These are phyloP conservation scores for Neodidymelliopsis sp. DNA, from an alignment of 2,329 filamentous ascomycete genomes.

Conservation along the genomic window DNA sequence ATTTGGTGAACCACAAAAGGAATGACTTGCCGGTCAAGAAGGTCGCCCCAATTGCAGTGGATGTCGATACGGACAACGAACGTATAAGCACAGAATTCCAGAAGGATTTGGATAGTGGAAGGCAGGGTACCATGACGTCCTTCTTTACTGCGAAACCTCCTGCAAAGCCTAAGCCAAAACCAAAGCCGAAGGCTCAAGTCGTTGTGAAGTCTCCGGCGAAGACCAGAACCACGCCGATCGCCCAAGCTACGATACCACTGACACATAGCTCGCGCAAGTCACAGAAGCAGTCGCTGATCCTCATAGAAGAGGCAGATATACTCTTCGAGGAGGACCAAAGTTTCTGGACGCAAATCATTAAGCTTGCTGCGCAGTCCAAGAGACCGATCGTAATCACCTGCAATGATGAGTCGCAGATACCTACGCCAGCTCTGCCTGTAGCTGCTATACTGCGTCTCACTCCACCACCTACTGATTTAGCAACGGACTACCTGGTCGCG, in stretches of 20 bases:
- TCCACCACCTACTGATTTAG: slow-evolving; percentile 70
- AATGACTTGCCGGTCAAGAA: slow-evolving; percentile 35
- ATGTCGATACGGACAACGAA: slow-evolving; percentile 49
- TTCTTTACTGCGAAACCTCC: slow-evolving; percentile 70
- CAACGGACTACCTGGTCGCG: slow-evolving; percentile 80
- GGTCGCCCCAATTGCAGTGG: slow-evolving; percentile 11
- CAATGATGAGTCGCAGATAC: slow-evolving; percentile 86
- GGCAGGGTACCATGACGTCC: slow-evolving; percentile 79
- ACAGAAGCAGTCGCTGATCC: slow-evolving; percentile 93
- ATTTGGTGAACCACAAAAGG: slow-evolving; percentile 72
- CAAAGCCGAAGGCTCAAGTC: slow-evolving; percentile 21
- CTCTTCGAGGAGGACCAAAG: slow-evolving; percentile 95
- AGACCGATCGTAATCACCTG: slow-evolving; percentile 95
- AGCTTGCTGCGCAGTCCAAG: slow-evolving; percentile 82
- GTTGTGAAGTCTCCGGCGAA: slow-evolving; percentile 22
- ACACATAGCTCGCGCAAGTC: slow-evolving; percentile 43
- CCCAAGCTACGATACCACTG: slow-evolving; percentile 33
- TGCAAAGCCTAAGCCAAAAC: slow-evolving; percentile 34
- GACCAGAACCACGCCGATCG: slow-evolving; percentile 11
- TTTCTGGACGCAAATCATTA: slow-evolving; percentile 85
- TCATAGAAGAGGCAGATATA: slow-evolving; percentile 92
- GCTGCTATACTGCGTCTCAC: slow-evolving; percentile 84
- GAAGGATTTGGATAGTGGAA: slow-evolving; percentile 69
- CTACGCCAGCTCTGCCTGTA: slow-evolving; percentile 74
- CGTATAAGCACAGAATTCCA: slow-evolving; percentile 56